These are phyloP conservation scores for Coemansia sp. DNA, from an alignment of 192 early-diverging fungal species.

Conservation along the genomic window DNA sequence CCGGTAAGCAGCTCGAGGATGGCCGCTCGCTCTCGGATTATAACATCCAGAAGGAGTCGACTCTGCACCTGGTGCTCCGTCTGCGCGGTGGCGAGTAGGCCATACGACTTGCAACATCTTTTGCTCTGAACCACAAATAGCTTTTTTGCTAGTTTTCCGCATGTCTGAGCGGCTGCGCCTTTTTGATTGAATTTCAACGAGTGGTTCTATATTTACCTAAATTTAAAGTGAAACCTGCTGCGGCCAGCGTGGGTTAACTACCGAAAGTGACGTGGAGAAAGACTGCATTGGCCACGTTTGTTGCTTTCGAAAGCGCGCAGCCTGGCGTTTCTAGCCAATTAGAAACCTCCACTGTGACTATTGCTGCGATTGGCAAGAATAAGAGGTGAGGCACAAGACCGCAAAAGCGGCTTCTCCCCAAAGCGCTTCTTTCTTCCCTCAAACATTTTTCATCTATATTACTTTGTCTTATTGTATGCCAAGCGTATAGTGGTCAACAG, in stretches of 20 bases:
- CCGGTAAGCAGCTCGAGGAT: constrained; percentile 99
- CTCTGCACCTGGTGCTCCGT: constrained; percentile 91
- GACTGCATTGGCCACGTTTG: not conserved
- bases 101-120: not conserved
- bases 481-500: not conserved
- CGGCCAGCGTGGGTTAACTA: not conserved
- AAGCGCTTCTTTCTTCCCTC: constrained; percentile 7
- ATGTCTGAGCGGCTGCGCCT: not conserved
- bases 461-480: not conserved
- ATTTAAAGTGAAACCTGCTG: not conserved
- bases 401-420: not conserved
- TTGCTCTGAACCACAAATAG: constrained; percentile 1
- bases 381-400: not conserved
- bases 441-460: constrained; percentile 6
- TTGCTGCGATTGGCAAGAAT: not conserved
- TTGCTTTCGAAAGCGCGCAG: not conserved
- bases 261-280: not conserved
- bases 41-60: constrained; percentile 99
- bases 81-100: constrained; percentile 69
- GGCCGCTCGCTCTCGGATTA: constrained; percentile 95
- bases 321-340: constrained; percentile 13
- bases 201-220: not conserved
- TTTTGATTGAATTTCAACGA: constrained; percentile 1
- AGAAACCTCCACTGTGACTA: constrained; percentile 37
- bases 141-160: not conserved